These are phyloP conservation scores for Umbelopsis sp. DNA, from an alignment of 371 early-diverging fungal species.

Conservation along the genomic window DNA sequence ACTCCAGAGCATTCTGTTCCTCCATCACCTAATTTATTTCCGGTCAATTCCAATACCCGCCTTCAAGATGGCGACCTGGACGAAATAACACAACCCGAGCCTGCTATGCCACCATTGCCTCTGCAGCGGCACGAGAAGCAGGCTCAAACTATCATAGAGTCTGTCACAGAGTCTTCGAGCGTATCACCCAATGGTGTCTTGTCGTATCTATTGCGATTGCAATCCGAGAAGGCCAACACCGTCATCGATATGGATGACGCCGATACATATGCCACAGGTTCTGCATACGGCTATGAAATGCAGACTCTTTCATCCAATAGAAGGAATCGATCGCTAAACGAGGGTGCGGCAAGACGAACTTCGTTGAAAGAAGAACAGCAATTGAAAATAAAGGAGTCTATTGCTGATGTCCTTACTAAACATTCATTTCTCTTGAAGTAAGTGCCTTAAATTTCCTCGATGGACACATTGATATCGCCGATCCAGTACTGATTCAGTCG, in stretches of 20 bases:
- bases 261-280: background rate
- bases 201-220: background rate
- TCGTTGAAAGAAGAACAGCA: slow-evolving; percentile 16
- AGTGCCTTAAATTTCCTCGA: background rate
- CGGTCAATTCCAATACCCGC: background rate
- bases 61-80: background rate
- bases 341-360: background rate
- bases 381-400: slow-evolving; percentile 4
- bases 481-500: no score
- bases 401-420: slow-evolving; percentile 16
- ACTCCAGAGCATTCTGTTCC: slow-evolving; percentile 13
- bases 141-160: slow-evolving; percentile 15
- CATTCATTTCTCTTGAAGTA: slow-evolving; percentile 3
- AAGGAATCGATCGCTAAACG: slow-evolving; percentile 9
- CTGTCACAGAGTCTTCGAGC: background rate
- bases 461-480: background rate
- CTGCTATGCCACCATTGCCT: background rate
- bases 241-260: slow-evolving; percentile 10
- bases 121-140: slow-evolving; percentile 9
- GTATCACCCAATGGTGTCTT: background rate
- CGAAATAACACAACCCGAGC: background rate
- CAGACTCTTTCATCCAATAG: background rate
- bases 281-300: background rate
- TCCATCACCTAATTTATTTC: background rate
- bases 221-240: slow-evolving; percentile 8